These are phyloP conservation scores for Talaromyces sp. DNA, from an alignment of 2,329 filamentous ascomycete species.

Conservation along the genomic window DNA sequence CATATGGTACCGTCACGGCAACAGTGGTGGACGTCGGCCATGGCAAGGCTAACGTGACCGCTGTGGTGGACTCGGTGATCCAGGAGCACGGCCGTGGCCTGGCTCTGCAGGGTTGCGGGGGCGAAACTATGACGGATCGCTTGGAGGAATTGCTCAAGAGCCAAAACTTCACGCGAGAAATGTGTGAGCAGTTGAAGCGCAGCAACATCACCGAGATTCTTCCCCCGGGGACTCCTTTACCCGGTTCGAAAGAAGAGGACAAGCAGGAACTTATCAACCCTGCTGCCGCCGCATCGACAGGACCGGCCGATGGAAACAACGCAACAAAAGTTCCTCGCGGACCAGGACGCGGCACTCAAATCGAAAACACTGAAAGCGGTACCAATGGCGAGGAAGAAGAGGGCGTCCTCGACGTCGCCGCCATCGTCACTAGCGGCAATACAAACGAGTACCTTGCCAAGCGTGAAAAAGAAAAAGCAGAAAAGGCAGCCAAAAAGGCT, in stretches of 20 bases:
- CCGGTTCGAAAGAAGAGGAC: conserved; percentile 39
- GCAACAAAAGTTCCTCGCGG: conserved; percentile 44
- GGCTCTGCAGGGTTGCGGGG: conserved; percentile 65
- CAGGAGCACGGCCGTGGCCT: conserved; percentile 61
- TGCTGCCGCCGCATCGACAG: conserved; percentile 52
- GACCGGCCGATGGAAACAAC: conserved; percentile 38
- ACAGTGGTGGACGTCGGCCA: conserved; percentile 88
- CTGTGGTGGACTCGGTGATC: conserved; percentile 76
- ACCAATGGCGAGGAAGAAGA: conserved; percentile 49
- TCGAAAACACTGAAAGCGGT: conserved; percentile 35
- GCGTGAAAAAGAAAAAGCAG: conserved; percentile 59
- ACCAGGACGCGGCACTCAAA: conserved; percentile 51
- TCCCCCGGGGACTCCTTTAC: conserved; percentile 48
- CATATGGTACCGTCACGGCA: conserved; percentile 76
- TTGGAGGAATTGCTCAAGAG: conserved; percentile 60
- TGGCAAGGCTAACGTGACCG: conserved; percentile 88
- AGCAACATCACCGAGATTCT: conserved; percentile 60
- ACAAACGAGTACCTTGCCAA: conserved; percentile 58
- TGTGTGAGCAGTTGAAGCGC: conserved; percentile 62
- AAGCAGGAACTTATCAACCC: conserved; percentile 44
- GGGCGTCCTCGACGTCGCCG: conserved; percentile 59
- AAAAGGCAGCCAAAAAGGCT: conserved; percentile 47
- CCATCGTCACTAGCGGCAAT: conserved; percentile 57
- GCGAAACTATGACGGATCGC: conserved; percentile 76
- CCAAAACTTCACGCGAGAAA: conserved; percentile 55